Conservation (phyloP, 2,329 filamentous ascomycete genomes). For the Chaetothyriales sp. region DNA sequence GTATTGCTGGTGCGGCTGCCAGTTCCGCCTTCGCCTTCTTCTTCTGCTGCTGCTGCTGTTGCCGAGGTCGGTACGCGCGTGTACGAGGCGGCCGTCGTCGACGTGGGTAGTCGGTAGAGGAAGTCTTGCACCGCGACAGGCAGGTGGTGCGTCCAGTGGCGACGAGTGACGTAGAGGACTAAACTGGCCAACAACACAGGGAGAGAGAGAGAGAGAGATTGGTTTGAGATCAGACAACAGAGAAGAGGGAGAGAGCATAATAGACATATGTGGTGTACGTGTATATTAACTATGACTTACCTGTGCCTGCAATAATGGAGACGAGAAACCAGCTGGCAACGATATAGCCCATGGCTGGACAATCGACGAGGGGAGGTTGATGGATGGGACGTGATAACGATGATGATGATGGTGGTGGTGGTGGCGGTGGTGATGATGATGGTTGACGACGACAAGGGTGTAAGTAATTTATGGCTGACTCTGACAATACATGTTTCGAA, state of each 20-base stretch:
- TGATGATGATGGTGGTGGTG: neutral
- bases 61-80: slow-evolving; percentile 49
- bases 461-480: too few species aligned
- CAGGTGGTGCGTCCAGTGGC: slow-evolving; percentile 57
- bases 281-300: slow-evolving; percentile 33
- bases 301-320: slow-evolving; percentile 54
- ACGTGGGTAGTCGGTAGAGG: slow-evolving; percentile 20
- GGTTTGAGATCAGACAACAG: neutral
- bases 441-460: neutral
- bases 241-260: neutral
- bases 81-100: slow-evolving; percentile 55
- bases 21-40: too few species aligned
- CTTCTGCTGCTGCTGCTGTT: too few species aligned
- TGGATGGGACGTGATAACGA: neutral
- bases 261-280: neutral
- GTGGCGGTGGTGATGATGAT: too few species aligned
- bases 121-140: slow-evolving; percentile 25
- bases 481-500: too few species aligned
- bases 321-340: slow-evolving; percentile 23
- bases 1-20: slow-evolving; percentile 48
- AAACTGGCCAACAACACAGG: slow-evolving; percentile 3
- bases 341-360: slow-evolving; percentile 7
- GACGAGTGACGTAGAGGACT: slow-evolving; percentile 68
- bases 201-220: neutral
- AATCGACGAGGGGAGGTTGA: neutral